Conservation (phyloP, 176 grass and related monocot genomes). For the Eleusine indica region DNA sequence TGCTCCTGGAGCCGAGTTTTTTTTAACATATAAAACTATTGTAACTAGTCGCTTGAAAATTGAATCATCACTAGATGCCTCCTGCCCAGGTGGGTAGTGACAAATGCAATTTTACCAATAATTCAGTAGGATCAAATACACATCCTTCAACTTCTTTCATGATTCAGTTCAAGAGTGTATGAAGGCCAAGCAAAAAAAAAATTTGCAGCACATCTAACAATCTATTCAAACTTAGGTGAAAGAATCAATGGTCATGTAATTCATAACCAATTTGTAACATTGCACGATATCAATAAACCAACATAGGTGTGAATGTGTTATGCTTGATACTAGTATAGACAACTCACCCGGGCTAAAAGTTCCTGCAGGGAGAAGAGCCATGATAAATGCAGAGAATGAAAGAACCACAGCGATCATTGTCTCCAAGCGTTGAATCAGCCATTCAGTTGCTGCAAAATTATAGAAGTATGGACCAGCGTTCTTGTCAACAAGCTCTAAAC, state of each 20-base stretch:
- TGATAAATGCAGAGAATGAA: constrained; percentile 77
- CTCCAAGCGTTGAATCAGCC: constrained; percentile 87
- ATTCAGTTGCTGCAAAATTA: constrained; percentile 84
- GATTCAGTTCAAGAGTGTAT: background rate
- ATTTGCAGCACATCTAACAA: background rate
- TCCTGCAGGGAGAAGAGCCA: constrained; percentile 78
- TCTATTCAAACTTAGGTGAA: background rate
- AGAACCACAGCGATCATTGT: constrained; percentile 73
- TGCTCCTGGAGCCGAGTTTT: too few relatives aligned
- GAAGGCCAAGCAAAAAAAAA: background rate
- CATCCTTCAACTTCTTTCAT: background rate
- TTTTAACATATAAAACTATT: background rate
- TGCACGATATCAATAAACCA: background rate
- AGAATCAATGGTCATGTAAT: constrained; percentile 5
- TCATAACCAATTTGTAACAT: background rate
- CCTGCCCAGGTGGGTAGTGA: background rate
- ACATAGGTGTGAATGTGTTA: background rate
- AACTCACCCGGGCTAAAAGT: constrained; percentile 79
- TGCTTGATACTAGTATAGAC: background rate
- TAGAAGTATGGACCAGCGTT: constrained; percentile 83
- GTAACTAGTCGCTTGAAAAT: constrained; percentile 12
- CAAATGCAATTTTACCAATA: background rate
- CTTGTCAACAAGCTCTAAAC: constrained; percentile 75
- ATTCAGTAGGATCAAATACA: background rate
- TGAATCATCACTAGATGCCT: constrained; percentile 10